Evolutionary conservation across 768 basidiomycete genomes (phyloP).

Genomic region (Termitomyces sp.): DNA sequence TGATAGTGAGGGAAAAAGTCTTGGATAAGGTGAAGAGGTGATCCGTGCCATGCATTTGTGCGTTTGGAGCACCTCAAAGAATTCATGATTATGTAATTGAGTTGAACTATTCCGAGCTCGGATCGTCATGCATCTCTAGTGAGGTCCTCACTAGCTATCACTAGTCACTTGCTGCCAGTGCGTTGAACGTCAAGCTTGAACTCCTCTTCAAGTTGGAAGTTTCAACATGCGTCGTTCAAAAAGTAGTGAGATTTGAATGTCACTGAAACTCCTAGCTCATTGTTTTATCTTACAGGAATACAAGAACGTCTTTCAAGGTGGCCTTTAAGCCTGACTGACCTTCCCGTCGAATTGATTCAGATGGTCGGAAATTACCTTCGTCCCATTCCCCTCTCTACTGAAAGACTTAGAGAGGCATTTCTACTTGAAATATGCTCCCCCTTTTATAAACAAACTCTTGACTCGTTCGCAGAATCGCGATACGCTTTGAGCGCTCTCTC

Average conservation of each 20-base stretch:
- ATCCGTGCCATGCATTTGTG: no score
- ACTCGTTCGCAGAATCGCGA: background rate
- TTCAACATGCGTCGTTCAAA: background rate
- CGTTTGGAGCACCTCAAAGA: no score
- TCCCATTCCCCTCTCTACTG: background rate
- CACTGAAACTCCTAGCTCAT: background rate
- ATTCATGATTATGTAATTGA: no score
- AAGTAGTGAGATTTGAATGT: background rate
- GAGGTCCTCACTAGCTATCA: no score
- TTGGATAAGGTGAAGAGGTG: no score
- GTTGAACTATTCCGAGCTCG: no score
- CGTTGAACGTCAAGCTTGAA: no score
- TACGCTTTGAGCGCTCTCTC: background rate
- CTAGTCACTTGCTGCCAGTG: no score
- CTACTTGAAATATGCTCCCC: background rate
- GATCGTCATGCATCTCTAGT: no score
- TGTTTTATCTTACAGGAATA: background rate
- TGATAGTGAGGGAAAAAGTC: no score
- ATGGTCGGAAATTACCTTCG: background rate
- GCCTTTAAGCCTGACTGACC: background rate
- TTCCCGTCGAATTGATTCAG: background rate
- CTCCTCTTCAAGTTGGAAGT: no score
- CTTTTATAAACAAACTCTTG: background rate
- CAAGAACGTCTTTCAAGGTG: background rate
- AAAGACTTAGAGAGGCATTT: background rate